Evolutionary conservation across 2,329 filamentous ascomycete genomes (phyloP).

Genomic region (Dothistroma pini): DNA sequence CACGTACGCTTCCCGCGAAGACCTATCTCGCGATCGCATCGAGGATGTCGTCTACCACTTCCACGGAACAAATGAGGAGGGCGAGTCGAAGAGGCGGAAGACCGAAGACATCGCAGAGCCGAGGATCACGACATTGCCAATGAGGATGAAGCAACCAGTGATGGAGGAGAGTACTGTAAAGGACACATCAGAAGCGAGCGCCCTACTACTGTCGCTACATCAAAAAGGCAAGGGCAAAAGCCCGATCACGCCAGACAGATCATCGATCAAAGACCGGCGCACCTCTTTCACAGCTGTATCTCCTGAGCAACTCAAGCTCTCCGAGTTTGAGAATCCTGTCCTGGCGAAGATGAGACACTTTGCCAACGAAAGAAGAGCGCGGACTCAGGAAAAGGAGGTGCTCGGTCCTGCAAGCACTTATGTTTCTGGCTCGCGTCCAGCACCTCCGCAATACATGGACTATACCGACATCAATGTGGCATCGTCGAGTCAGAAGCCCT

Average conservation of each 20-base stretch:
- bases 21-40: constrained; percentile 6
- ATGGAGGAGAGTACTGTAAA: neutral
- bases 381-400: neutral
- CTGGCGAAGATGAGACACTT: neutral
- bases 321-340: neutral
- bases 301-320: neutral
- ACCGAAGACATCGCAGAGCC: neutral
- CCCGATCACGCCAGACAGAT: neutral
- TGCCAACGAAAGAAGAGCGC: neutral
- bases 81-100: constrained; percentile 6
- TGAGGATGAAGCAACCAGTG: neutral
- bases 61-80: constrained; percentile 13
- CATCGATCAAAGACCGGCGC: neutral
- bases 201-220: neutral
- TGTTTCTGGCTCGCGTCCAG: neutral
- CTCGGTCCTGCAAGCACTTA: neutral
- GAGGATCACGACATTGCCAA: neutral
- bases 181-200: neutral
- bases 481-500: neutral
- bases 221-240: neutral
- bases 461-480: neutral
- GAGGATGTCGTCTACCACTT: constrained; percentile 19
- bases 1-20: constrained; percentile 26
- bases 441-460: neutral
- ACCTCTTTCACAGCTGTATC: neutral